Evolutionary conservation across 208 protist species (phyloP), one percentile per base, ranked within the genome.

Genomic region (Leishmania tarentolae): DNA sequence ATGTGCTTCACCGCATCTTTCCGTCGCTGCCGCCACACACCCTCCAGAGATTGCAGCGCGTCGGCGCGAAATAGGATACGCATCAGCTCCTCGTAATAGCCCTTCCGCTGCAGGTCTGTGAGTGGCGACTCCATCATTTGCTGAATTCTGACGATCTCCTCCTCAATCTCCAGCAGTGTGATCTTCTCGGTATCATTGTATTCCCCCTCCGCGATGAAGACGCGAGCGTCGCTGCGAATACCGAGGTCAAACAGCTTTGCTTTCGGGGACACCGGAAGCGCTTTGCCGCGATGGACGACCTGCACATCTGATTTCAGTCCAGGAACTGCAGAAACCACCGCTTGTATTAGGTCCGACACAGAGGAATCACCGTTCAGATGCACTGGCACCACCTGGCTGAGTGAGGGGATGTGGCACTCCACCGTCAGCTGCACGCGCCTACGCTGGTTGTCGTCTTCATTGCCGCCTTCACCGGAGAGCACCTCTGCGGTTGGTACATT

Each of bases 21-120:
- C 53, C 92, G 79, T 13, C 78, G 86, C 57, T 81, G 63, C 35
- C 87, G 83, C 87, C 87, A 95, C 71, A 91, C 85, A 7, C 85
- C 91, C 56, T 95, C 91, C 8, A 97, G 83, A 24, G 88, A 84
- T 50, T 91, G 87, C 31, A 97, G 78, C 28, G 86, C 89, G 68
- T 97, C 94, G 0, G 88, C 91, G 66, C 88, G 86, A 71, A 97
- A 93, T 1, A 97, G 83, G 76, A 97, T 90, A 59, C 92, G 91
- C 94, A 97, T 97, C 3, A 97, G 85, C 76, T 92, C 86, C 74
- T 97, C 94, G 71, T 97, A 96, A 75, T 93, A 94, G 40, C 92
- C 92, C 50, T 91, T 92, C 24, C 87, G 82, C 76, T 92, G 79
- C 56, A 88, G 50, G 3, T 87, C 83, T 9, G 89, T 86, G 42